Percentiles rank a stretch among this genome's conserved stretches.
These are phyloP conservation scores for Ochetophila trinervis DNA, from an alignment of 306 rosid species.

Conservation along the genomic window DNA sequence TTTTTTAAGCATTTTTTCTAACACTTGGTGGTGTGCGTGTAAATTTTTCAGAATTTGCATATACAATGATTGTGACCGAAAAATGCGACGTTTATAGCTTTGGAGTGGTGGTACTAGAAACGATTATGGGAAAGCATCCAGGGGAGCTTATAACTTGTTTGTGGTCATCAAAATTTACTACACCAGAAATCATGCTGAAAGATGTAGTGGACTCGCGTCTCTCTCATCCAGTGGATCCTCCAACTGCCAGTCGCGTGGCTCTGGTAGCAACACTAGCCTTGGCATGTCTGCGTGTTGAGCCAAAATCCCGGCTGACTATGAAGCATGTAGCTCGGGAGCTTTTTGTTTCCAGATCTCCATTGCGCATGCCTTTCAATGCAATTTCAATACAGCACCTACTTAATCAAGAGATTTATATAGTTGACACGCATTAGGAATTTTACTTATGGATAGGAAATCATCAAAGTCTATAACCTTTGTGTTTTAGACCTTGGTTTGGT, in stretches of 20 bases:
- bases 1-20: not conserved
- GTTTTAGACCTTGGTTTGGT: too few relatives aligned
- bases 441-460: not conserved
- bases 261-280: constrained; percentile 20
- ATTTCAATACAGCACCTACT: constrained; percentile 23
- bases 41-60: constrained; percentile 16
- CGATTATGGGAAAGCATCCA: constrained; percentile 32
- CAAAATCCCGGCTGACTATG: constrained; percentile 26
- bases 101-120: constrained; percentile 36
- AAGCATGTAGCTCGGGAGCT: constrained; percentile 11
- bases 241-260: constrained; percentile 8
- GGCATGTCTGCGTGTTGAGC: constrained; percentile 18
- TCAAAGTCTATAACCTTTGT: not conserved
- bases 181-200: constrained; percentile 7
- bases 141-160: constrained; percentile 12
- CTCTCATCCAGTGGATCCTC: not conserved
- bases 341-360: not conserved
- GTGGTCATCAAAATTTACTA: not conserved
- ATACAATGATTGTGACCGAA: constrained; percentile 19
- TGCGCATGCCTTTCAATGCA: constrained; percentile 12
- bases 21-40: not conserved
- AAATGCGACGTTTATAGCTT: constrained; percentile 30
- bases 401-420: constrained; percentile 9
- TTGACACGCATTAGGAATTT: not conserved
- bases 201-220: constrained; percentile 23